These are phyloP conservation scores for Sporothrix globosa DNA, from an alignment of 2,329 filamentous ascomycete species.

Conservation along the genomic window DNA sequence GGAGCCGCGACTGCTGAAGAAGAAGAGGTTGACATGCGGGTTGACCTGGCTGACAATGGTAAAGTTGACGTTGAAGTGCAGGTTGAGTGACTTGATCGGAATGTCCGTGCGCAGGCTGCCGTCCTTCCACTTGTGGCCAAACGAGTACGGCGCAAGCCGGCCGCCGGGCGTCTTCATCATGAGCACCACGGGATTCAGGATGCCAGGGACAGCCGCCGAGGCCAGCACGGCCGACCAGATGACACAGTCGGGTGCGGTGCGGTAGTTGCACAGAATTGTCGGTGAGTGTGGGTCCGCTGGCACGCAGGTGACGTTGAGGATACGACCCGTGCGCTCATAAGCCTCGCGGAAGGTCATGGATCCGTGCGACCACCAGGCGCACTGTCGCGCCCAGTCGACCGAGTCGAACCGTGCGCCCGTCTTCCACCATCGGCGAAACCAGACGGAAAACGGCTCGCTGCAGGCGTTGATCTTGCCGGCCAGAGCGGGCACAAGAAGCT, in stretches of 20 bases:
- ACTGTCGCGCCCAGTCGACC: slow-evolving; percentile 83
- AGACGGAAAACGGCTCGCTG: slow-evolving; percentile 73
- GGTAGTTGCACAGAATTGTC: slow-evolving; percentile 90
- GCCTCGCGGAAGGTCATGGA: slow-evolving; percentile 95
- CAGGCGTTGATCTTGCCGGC: slow-evolving; percentile 83
- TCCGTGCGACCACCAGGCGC: slow-evolving; percentile 87
- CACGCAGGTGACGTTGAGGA: slow-evolving; percentile 94
- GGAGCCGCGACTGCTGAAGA: slow-evolving; percentile 91
- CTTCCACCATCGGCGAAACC: slow-evolving; percentile 83
- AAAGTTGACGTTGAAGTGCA: slow-evolving; percentile 98
- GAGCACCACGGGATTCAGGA: slow-evolving; percentile 91
- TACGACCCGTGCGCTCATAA: slow-evolving; percentile 88
- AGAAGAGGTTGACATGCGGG: slow-evolving; percentile 97
- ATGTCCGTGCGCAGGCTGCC: slow-evolving; percentile 93
- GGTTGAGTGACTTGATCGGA: slow-evolving; percentile 87
- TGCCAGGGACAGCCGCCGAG: slow-evolving; percentile 92
- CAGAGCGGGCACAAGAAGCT: slow-evolving; percentile 83
- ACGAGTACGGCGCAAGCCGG: slow-evolving; percentile 83
- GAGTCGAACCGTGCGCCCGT: slow-evolving; percentile 95
- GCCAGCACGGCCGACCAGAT: slow-evolving; percentile 97
- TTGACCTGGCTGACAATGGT: slow-evolving; percentile 89
- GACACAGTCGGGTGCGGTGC: slow-evolving; percentile 93
- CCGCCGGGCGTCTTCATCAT: slow-evolving; percentile 73
- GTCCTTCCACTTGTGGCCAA: slow-evolving; percentile 99
- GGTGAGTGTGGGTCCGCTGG: slow-evolving; percentile 93